phyloP scores from a whole-genome alignment of 2,329 filamentous ascomycete species.

The Xylaria sp. region DNA sequence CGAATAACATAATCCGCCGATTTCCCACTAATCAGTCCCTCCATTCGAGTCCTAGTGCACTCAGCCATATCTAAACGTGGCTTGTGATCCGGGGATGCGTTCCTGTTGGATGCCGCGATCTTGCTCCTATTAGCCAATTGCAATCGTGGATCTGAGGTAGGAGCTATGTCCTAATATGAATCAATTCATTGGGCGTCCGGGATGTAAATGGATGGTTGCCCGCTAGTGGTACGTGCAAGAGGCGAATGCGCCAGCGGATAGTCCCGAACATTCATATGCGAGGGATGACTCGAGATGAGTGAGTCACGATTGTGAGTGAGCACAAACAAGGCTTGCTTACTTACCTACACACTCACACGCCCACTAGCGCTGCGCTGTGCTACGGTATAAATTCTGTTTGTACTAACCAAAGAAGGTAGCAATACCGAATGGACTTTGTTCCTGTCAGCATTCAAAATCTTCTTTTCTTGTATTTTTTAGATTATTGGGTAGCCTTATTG shows the following conservation, averaged over 20 bases:
- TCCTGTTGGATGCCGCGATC: not conserved
- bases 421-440: not conserved
- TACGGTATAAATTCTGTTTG: not conserved
- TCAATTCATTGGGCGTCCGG: constrained; percentile 28
- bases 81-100: not conserved
- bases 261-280: not conserved
- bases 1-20: not conserved
- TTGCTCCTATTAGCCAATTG: constrained; percentile 38
- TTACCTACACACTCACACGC: not conserved
- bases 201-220: not conserved
- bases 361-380: not conserved
- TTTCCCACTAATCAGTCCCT: not conserved
- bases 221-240: not conserved
- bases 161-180: constrained; percentile 20
- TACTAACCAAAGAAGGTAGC: not conserved
- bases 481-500: not conserved
- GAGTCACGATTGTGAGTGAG: constrained; percentile 19
- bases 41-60: not conserved
- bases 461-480: not conserved
- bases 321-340: not conserved
- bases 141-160: constrained; percentile 1
- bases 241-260: not conserved
- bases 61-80: not conserved
- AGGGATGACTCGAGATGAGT: constrained; percentile 26
- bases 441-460: not conserved